Conservation (phyloP, 202 grass and related monocot species). For the Eragrostis tef region DNA sequence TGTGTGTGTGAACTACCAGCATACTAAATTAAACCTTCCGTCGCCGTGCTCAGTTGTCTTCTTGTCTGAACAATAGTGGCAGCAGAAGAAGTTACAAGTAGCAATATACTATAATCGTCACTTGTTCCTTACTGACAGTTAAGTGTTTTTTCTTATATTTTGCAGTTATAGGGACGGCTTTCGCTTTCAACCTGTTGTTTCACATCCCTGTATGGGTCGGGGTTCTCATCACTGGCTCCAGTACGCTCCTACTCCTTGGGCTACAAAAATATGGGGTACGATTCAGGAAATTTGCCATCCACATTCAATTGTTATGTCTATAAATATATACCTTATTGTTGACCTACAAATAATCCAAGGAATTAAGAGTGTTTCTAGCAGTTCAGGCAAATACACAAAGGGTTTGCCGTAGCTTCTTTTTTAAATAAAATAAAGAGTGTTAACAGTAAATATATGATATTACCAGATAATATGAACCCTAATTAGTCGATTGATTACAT, state of each 20-base stretch:
- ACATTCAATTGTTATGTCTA: not conserved
- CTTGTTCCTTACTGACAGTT: slow-evolving; percentile 1
- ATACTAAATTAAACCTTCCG: not conserved
- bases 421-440: too few relatives aligned
- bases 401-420: too few relatives aligned
- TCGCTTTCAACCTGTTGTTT: slow-evolving; percentile 83
- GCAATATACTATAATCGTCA: not conserved
- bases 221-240: slow-evolving; percentile 84
- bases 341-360: not conserved
- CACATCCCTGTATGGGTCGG: slow-evolving; percentile 78
- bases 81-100: not conserved
- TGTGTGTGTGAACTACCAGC: not conserved
- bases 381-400: too few relatives aligned
- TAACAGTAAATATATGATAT: too few relatives aligned
- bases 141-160: not conserved
- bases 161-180: slow-evolving; percentile 92
- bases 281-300: not conserved
- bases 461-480: too few relatives aligned
- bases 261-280: slow-evolving; percentile 84
- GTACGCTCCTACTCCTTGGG: slow-evolving; percentile 69
- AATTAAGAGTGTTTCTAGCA: not conserved
- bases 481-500: too few relatives aligned
- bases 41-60: not conserved
- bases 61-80: not conserved
- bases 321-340: not conserved